Percentiles rank a stretch among this genome's conserved stretches.
These are phyloP conservation scores for Neoscytalidium dimidiatum DNA, from an alignment of 2,329 filamentous ascomycete genomes.

Conservation along the genomic window DNA sequence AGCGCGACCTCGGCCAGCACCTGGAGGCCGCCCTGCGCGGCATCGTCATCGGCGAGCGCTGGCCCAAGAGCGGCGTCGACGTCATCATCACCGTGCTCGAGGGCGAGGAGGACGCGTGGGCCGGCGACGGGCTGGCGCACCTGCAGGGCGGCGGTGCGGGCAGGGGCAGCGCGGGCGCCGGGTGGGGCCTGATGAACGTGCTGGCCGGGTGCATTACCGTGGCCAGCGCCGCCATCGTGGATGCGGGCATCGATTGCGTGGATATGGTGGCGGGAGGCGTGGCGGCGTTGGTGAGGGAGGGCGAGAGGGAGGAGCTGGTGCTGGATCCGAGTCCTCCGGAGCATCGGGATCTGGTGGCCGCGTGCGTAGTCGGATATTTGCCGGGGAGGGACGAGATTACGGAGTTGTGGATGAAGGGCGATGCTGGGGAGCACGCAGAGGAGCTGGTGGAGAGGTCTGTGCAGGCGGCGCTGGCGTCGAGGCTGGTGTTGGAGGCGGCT, in stretches of 20 bases:
- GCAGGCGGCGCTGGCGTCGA: conserved; percentile 60
- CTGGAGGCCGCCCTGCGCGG: conserved; percentile 88
- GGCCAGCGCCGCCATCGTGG: conserved; percentile 86
- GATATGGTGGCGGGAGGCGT: conserved; percentile 89
- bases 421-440: conserved; percentile 52
- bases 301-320: conserved; percentile 45
- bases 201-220: conserved; percentile 91
- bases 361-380: conserved; percentile 88
- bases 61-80: conserved; percentile 98
- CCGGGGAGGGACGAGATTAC: conserved; percentile 87
- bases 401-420: conserved; percentile 90
- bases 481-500: conserved; percentile 62
- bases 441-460: conserved; percentile 64
- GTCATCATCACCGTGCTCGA: conserved; percentile 91
- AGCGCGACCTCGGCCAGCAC: conserved; percentile 88
- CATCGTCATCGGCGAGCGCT: conserved; percentile 87
- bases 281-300: conserved; percentile 67
- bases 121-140: conserved; percentile 55
- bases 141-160: conserved; percentile 47
- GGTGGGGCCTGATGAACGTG: conserved; percentile 90
- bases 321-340: conserved; percentile 83
- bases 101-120: conserved; percentile 79
- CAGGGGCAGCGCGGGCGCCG: conserved; percentile 43
- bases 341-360: conserved; percentile 74
- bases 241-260: conserved; percentile 94